Conservation (phyloP, 116 monocot genomes). For the Trichopus zeylanicus region DNA sequence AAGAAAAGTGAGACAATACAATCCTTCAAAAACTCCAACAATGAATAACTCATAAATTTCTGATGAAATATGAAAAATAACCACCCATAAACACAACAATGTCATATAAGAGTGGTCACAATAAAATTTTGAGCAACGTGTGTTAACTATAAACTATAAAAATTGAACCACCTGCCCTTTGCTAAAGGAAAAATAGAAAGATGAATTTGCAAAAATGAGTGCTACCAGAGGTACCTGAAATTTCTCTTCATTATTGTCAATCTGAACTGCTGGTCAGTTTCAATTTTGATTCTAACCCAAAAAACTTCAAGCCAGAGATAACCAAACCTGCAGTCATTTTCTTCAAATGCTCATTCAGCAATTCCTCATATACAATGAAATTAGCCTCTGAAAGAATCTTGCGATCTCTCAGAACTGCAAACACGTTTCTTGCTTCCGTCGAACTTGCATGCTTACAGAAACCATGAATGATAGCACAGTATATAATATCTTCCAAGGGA, state of each 20-base stretch:
- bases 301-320: slow-evolving; percentile 82
- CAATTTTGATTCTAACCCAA: slow-evolving; percentile 64
- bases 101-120: too few species aligned
- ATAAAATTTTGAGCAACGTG: too few species aligned
- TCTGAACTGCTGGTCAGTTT: slow-evolving; percentile 32
- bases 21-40: too few species aligned
- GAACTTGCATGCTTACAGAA: slow-evolving; percentile 73
- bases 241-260: slow-evolving; percentile 11
- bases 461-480: slow-evolving; percentile 76
- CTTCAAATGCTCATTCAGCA: slow-evolving; percentile 80
- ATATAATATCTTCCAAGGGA: slow-evolving; percentile 54
- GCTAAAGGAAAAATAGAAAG: too few species aligned
- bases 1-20: too few species aligned
- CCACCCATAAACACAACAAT: too few species aligned
- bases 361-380: slow-evolving; percentile 60
- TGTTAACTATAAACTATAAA: too few species aligned
- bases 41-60: too few species aligned
- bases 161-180: too few species aligned
- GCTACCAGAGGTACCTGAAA: neutral
- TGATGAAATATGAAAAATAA: too few species aligned
- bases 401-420: slow-evolving; percentile 45
- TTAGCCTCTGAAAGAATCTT: slow-evolving; percentile 49
- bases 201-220: too few species aligned
- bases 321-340: slow-evolving; percentile 65
- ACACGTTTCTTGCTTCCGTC: slow-evolving; percentile 66